Conservation (phyloP, 2,329 filamentous ascomycete species). For the Penicillium rolfsii region DNA sequence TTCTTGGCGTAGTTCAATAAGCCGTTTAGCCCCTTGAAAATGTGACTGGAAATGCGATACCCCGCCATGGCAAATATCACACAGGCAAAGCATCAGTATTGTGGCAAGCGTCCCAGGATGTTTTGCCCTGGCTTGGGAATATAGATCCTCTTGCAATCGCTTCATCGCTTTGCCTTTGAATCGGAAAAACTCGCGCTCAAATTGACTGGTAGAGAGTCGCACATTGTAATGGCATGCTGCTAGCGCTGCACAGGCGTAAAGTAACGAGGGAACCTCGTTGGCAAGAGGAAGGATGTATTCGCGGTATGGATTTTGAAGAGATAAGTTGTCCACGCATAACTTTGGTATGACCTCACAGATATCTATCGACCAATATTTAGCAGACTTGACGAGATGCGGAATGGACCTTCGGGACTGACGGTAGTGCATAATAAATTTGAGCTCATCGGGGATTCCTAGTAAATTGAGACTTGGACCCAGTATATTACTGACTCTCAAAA, state of each 20-base stretch:
- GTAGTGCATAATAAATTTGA: conserved; percentile 13
- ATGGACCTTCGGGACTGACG: neutral
- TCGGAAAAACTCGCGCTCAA: conserved; percentile 4
- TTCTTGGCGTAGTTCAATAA: conserved; percentile 9
- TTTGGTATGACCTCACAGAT: conserved; percentile 12
- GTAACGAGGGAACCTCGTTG: conserved; percentile 7
- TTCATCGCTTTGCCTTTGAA: conserved; percentile 13
- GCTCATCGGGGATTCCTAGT: conserved; percentile 6
- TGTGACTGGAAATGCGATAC: conserved; percentile 8
- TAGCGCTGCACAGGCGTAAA: conserved; percentile 9
- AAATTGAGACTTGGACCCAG: neutral
- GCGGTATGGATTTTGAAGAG: conserved; percentile 9
- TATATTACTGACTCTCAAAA: neutral
- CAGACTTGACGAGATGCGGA: neutral
- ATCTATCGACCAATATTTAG: neutral
- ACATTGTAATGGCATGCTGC: conserved; percentile 14
- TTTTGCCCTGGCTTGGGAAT: conserved; percentile 2
- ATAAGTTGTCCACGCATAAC: conserved; percentile 11
- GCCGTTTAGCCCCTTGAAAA: conserved; percentile 6
- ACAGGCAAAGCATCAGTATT: conserved; percentile 13
- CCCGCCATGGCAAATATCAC: conserved; percentile 10
- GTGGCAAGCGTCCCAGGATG: conserved; percentile 10
- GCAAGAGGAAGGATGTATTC: conserved; percentile 11
- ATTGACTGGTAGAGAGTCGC: conserved; percentile 8
- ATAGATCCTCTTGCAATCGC: conserved; percentile 8